Base-by-base conservation (phyloP, 2,329 filamentous ascomycete genomes). In the Trichoderma sp. region DNA sequence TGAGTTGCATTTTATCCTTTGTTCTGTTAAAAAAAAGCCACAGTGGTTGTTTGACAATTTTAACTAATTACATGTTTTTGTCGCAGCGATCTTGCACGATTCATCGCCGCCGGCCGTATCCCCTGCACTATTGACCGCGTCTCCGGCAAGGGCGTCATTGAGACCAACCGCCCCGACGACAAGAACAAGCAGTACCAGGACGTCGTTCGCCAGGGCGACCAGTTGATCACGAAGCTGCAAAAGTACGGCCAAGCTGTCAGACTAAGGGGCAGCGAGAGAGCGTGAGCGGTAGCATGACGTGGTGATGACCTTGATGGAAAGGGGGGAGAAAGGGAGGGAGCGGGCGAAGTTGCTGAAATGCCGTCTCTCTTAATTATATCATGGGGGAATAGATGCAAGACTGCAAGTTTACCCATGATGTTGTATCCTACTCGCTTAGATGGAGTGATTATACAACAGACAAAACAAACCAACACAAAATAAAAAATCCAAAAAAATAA, bases 161-260 rank as follows among this genome's bases (percentile, higher is more conserved):
- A 98, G 86, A 99, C 95, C 53, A 97, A 97, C 83, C 88, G 95
- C 65, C 94, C 94, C 9, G 95, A 98, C 78, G 94, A 97, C 83
- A 99, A 99, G 89, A 98, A 98, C 86, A 97, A 97, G 87, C 95
- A 99, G 83, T 99, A 99, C 81, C 92, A 94, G 74, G 95, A 99
- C 75, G 93, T 98, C 42, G 93, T 99, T 70, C 95, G 95, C 83
- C 95, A 98, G 79, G 95, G 95, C 35, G 95, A 99, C 80, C 92
- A 97, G 81, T 86, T 99, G 71, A 98, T 99, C 78, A 99, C 95
- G 68, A 99, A 99, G 86, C 84, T 99, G 73, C 95, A 99, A 83
- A 99, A 99, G 86, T 99, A 99, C 80, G 95, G 95, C 53, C 95
- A 99, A 81, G 92, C 95, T 2, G 95, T 99, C 71, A 88, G 95